Base-by-base conservation (phyloP, 225 moss, liverwort and hornwort genomes). In the Straminergon stramineum region DNA sequence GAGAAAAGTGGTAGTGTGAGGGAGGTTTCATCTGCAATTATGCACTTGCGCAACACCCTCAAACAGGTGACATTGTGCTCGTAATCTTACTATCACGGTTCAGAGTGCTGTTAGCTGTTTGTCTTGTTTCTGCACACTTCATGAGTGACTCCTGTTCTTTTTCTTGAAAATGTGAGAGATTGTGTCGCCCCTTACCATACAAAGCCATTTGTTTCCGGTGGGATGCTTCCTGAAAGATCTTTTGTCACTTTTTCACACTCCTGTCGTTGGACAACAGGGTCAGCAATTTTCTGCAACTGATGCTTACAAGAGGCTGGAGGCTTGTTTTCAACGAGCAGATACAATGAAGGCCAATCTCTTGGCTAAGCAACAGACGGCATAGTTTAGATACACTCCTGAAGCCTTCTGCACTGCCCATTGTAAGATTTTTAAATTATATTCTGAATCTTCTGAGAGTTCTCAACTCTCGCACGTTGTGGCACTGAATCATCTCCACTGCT, bases 31-130 rank as follows among this genome's bases (percentile, higher is more conserved):
- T 87, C 99, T 78, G 95, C 96, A 71, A 91, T 96, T 67, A 97
- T 99, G 99, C 99, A 97, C 87, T 90, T 97, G 76, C 95, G 94
- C 56, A 97, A 91, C 87, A 97, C 97, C 64, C 89, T 97, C 17
- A 97, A 96, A 91, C 97, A 96, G 95, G 98, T 91, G 64, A 91
- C 70, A 75, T 77, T 31, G 60, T 80, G 77, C 83, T 82, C 63
- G 28, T 68, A 22, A 56, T 52, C 66, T 74, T 58, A n/a, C 10
- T 65, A 16, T n/a, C 71, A 28, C 30, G 16, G 15, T 77, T 85
- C 22, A 22, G 41, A 80, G 45, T 20, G 14, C 62, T 84, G 75
- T 43, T 67, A 57, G 17, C 52, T 75, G 27, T 35, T 79, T 83
- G 69, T 71, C 69, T 81, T 62, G 17, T 84, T 87, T 60, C 55